Conservation (phyloP, 768 basidiomycete species). For the Suillus lakei region DNA sequence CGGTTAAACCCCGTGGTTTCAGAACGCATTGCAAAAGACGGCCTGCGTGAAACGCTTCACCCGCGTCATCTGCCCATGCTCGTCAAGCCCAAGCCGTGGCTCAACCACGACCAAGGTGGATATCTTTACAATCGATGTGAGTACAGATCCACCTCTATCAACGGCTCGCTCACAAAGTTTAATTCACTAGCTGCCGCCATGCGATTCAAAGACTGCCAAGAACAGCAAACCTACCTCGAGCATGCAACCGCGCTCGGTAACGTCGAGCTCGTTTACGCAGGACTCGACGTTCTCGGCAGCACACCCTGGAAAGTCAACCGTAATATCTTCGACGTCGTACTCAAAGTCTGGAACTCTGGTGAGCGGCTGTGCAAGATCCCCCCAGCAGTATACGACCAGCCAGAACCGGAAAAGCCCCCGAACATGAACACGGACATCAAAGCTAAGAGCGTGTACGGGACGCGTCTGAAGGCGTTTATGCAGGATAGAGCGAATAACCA, state of each 20-base stretch:
- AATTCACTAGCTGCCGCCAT: constrained; percentile 63
- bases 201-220: constrained; percentile 91
- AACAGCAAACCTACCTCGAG: constrained; percentile 80
- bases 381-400: constrained; percentile 64
- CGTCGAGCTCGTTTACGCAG: constrained; percentile 85
- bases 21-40: constrained; percentile 78
- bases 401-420: constrained; percentile 59
- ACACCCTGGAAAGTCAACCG: constrained; percentile 93
- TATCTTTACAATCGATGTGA: constrained; percentile 81
- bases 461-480: constrained; percentile 56
- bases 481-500: constrained; percentile 80
- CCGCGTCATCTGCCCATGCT: constrained; percentile 97
- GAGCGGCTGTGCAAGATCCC: constrained; percentile 85
- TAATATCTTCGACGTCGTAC: constrained; percentile 72
- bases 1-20: constrained; percentile 82
- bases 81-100: constrained; percentile 88
- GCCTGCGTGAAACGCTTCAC: constrained; percentile 72
- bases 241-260: constrained; percentile 75
- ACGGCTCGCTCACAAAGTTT: constrained; percentile 3
- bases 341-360: constrained; percentile 88
- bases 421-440: constrained; percentile 56
- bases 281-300: constrained; percentile 86
- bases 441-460: constrained; percentile 57
- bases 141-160: constrained; percentile 25
- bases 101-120: constrained; percentile 74